Evolutionary conservation across 768 basidiomycete species (phyloP).

Genomic region (Panellus pusillus): DNA sequence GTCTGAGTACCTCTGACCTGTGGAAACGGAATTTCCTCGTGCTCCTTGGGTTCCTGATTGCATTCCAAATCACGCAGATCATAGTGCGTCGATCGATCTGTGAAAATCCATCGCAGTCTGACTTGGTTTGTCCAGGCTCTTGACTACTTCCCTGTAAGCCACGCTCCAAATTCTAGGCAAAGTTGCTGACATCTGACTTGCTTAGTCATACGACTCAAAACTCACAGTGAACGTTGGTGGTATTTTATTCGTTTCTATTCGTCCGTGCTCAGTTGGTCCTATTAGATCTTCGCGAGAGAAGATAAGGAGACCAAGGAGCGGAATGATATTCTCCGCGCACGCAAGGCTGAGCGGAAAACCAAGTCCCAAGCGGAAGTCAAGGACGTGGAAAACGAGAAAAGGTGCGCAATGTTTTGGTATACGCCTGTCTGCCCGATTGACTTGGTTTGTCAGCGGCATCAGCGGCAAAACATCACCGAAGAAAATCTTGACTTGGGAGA

Average conservation of each 20-base stretch:
- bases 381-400: constrained; percentile 11
- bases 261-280: background rate
- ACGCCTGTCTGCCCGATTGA: background rate
- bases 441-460: background rate
- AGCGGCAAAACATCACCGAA: constrained; percentile 27
- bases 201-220: constrained; percentile 50
- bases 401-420: background rate
- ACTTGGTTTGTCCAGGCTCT: constrained; percentile 31
- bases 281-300: constrained; percentile 58
- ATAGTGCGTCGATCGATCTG: constrained; percentile 30
- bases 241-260: background rate
- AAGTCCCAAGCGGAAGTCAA: constrained; percentile 26
- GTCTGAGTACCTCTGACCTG: constrained; percentile 47
- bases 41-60: constrained; percentile 64
- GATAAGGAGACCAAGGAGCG: constrained; percentile 50
- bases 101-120: background rate
- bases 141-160: constrained; percentile 61
- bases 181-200: constrained; percentile 4
- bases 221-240: constrained; percentile 39
- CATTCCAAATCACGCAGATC: constrained; percentile 71
- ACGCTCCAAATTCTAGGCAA: too few relatives aligned
- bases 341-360: constrained; percentile 44
- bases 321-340: constrained; percentile 53
- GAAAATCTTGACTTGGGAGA: constrained; percentile 81
- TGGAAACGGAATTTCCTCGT: constrained; percentile 75